Conservation (phyloP, 768 basidiomycete genomes). For the Rhizopogon vesiculosus region DNA sequence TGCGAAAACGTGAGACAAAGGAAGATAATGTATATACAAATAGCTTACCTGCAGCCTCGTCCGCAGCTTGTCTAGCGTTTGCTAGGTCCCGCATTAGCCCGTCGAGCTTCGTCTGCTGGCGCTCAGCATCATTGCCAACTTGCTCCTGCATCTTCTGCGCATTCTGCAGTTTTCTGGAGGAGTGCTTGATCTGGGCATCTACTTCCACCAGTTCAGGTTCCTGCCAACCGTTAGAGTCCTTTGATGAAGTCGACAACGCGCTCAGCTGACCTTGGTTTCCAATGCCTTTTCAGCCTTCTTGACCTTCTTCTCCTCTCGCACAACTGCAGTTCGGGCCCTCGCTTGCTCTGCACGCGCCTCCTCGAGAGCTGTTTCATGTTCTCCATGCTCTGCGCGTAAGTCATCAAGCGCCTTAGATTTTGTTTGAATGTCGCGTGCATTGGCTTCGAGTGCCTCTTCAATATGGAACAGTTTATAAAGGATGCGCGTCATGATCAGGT, state of each 20-base stretch:
- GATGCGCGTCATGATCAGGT: constrained; percentile 74
- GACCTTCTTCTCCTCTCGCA: constrained; percentile 81
- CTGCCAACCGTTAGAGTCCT: constrained; percentile 33
- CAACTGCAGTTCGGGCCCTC: constrained; percentile 64
- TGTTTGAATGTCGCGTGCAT: constrained; percentile 62
- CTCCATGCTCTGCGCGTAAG: constrained; percentile 63
- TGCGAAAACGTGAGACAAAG: constrained; percentile 22
- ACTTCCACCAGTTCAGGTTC: constrained; percentile 79
- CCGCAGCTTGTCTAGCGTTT: constrained; percentile 62
- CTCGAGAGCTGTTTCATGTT: constrained; percentile 68
- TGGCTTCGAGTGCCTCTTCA: constrained; percentile 73
- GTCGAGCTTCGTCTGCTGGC: constrained; percentile 48
- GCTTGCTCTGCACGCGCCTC: constrained; percentile 77
- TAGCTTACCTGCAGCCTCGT: constrained; percentile 70
- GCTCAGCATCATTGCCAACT: constrained; percentile 54
- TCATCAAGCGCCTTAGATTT: constrained; percentile 70
- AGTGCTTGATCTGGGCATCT: constrained; percentile 87
- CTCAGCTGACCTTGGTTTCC: constrained; percentile 64
- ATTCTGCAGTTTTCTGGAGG: constrained; percentile 71
- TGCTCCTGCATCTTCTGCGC: constrained; percentile 59
- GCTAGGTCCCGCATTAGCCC: constrained; percentile 61
- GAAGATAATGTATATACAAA: neutral
- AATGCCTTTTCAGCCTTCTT: constrained; percentile 89
- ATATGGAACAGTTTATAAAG: constrained; percentile 91
- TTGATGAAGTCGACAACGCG: neutral